Evolutionary conservation across 768 basidiomycete genomes (phyloP).

Genomic region (Rickenella mellea): DNA sequence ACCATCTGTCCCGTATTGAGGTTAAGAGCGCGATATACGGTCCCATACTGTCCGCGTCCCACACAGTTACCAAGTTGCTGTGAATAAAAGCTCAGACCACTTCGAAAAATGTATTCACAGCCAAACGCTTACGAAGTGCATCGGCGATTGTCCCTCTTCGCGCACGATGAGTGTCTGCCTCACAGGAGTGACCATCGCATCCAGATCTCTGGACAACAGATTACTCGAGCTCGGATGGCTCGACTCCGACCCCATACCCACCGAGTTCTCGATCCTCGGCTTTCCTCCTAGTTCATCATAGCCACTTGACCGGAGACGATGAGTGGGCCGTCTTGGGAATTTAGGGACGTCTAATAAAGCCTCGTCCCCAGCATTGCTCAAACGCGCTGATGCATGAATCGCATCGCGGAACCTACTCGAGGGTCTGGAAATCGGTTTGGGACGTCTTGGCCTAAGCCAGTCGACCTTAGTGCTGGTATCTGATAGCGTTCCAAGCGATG

Average conservation of each 20-base stretch:
- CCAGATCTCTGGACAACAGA: conserved; percentile 41
- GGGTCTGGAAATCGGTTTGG: too few species aligned
- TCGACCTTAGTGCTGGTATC: too few species aligned
- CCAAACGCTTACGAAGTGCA: conserved; percentile 63
- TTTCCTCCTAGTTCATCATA: conserved; percentile 56
- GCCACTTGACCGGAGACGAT: too few species aligned
- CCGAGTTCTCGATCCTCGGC: conserved; percentile 65
- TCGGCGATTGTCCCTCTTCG: conserved; percentile 73
- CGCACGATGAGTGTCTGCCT: conserved; percentile 65
- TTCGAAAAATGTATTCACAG: conserved; percentile 6
- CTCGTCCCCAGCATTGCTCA: too few species aligned
- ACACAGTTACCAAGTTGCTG: conserved; percentile 98
- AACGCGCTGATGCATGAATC: too few species aligned
- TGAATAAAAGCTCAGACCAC: conserved; percentile 2
- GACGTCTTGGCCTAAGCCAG: too few species aligned
- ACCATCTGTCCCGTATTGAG: conserved; percentile 93
- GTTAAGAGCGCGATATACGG: conserved; percentile 92
- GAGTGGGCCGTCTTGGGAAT: too few species aligned
- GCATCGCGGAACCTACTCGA: too few species aligned
- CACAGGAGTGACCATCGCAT: conserved; percentile 46
- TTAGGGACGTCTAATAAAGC: too few species aligned
- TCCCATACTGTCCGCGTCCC: conserved; percentile 92
- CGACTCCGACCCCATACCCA: conserved; percentile 41
- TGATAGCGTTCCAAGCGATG: too few species aligned
- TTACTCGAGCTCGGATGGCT: conserved; percentile 56